These are phyloP conservation scores for Neobulgaria alba DNA, from an alignment of 2,329 filamentous ascomycete species.

Conservation along the genomic window DNA sequence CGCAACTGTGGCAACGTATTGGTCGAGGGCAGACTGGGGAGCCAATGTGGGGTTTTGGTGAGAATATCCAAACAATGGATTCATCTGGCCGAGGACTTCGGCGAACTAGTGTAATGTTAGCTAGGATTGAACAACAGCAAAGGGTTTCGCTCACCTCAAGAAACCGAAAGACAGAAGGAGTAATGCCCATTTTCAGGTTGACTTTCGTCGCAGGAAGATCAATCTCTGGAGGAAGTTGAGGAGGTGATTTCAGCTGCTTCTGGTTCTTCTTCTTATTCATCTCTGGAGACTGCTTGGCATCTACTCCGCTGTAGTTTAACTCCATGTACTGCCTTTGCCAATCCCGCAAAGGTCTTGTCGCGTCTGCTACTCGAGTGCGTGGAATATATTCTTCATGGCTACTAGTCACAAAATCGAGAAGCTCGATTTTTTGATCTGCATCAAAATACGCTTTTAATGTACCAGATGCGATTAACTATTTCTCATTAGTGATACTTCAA, in stretches of 20 bases:
- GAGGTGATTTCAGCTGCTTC: constrained; percentile 50
- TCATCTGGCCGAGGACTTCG: constrained; percentile 60
- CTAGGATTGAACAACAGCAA: neutral
- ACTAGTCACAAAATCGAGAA: constrained; percentile 71
- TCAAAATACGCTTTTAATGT: constrained; percentile 74
- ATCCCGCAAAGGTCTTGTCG: constrained; percentile 51
- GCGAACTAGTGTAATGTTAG: constrained; percentile 41
- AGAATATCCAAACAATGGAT: constrained; percentile 50
- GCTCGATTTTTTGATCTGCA: constrained; percentile 67
- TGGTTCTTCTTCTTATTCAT: constrained; percentile 63
- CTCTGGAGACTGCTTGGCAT: constrained; percentile 52
- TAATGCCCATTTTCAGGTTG: constrained; percentile 49
- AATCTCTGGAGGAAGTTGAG: constrained; percentile 49
- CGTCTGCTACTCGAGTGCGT: constrained; percentile 53
- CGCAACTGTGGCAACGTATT: constrained; percentile 46
- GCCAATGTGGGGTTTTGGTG: constrained; percentile 45
- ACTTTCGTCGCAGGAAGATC: constrained; percentile 51
- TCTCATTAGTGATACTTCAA: neutral
- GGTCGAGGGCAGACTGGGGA: constrained; percentile 51
- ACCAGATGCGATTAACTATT: constrained; percentile 67
- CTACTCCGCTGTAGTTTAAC: constrained; percentile 44
- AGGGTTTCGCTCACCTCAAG: constrained; percentile 42
- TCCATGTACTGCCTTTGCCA: constrained; percentile 60
- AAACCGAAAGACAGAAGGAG: constrained; percentile 53
- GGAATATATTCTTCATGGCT: constrained; percentile 79